phyloP scores from a whole-genome alignment of 2,329 filamentous ascomycete genomes.

The Dactylonectria macrodidyma region DNA sequence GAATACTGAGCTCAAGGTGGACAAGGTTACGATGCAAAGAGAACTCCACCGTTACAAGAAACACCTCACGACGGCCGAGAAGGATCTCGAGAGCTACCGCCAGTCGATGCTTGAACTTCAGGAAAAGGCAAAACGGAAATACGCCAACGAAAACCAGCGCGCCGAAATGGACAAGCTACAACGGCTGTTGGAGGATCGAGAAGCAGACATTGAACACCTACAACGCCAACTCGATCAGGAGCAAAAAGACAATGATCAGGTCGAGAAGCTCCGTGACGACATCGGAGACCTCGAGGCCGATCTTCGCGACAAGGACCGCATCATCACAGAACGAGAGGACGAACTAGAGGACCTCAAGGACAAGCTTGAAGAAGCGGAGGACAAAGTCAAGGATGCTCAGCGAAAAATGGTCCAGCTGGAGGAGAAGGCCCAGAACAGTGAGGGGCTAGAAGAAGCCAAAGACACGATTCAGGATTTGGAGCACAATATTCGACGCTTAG shows the following conservation, averaged over 20 bases:
- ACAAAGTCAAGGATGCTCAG: slow-evolving; percentile 71
- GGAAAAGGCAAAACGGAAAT: slow-evolving; percentile 83
- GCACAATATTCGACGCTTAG: slow-evolving; percentile 66
- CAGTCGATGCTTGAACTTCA: slow-evolving; percentile 87
- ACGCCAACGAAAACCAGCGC: slow-evolving; percentile 79
- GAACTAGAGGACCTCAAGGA: slow-evolving; percentile 78
- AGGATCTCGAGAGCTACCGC: slow-evolving; percentile 87
- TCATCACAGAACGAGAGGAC: slow-evolving; percentile 82
- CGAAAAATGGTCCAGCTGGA: slow-evolving; percentile 69
- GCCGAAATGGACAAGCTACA: slow-evolving; percentile 72
- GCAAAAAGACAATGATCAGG: slow-evolving; percentile 69
- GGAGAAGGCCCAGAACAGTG: slow-evolving; percentile 65
- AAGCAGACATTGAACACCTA: slow-evolving; percentile 73
- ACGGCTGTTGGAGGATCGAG: slow-evolving; percentile 69
- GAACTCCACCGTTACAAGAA: slow-evolving; percentile 92
- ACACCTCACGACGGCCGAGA: slow-evolving; percentile 84
- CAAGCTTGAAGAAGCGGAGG: slow-evolving; percentile 67
- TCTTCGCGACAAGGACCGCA: slow-evolving; percentile 80
- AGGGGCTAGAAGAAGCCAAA: slow-evolving; percentile 69
- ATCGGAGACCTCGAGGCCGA: slow-evolving; percentile 84
- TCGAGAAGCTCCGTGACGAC: slow-evolving; percentile 79
- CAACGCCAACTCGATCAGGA: slow-evolving; percentile 71
- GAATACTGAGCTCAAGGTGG: slow-evolving; percentile 96
- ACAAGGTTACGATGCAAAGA: slow-evolving; percentile 89
- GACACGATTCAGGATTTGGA: slow-evolving; percentile 74